These are phyloP conservation scores for Emergomyces pasteurianus DNA, from an alignment of 2,329 filamentous ascomycete genomes.

Conservation along the genomic window DNA sequence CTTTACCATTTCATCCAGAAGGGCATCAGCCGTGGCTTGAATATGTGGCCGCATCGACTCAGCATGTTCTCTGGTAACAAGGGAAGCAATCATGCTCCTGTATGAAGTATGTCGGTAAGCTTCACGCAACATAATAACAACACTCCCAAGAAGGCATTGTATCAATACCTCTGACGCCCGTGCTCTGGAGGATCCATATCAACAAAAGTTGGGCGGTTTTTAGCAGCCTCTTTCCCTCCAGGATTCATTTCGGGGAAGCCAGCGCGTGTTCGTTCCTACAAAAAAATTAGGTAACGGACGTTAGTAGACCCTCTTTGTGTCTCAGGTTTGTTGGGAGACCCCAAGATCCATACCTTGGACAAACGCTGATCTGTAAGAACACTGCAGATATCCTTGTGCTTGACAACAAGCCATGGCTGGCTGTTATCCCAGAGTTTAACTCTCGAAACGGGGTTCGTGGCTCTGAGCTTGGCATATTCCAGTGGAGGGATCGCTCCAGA, in stretches of 20 bases:
- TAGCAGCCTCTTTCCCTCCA: constrained; percentile 38
- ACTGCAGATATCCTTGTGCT: constrained; percentile 36
- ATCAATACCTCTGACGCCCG: constrained; percentile 32
- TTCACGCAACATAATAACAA: not conserved
- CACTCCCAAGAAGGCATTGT: not conserved
- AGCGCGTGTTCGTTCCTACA: constrained; percentile 28
- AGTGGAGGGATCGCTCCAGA: constrained; percentile 31
- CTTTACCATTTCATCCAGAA: constrained; percentile 31
- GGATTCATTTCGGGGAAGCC: constrained; percentile 39
- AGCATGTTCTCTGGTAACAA: constrained; percentile 32
- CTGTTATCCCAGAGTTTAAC: constrained; percentile 39
- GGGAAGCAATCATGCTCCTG: constrained; percentile 34
- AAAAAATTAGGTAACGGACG: not conserved
- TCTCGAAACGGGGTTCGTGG: constrained; percentile 33
- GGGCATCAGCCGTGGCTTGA: constrained; percentile 33
- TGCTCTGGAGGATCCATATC: constrained; percentile 41
- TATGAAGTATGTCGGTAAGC: not conserved
- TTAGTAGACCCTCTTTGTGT: not conserved
- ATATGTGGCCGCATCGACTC: constrained; percentile 35
- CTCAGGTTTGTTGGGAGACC: not conserved
- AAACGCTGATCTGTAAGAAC: constrained; percentile 36
- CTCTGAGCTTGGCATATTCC: constrained; percentile 35
- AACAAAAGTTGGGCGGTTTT: constrained; percentile 40
- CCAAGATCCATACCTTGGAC: constrained; percentile 27
- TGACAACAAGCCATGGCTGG: constrained; percentile 37